Evolutionary conservation across 2,329 filamentous ascomycete species (phyloP).

Genomic region (Aspergillus neoniger): DNA sequence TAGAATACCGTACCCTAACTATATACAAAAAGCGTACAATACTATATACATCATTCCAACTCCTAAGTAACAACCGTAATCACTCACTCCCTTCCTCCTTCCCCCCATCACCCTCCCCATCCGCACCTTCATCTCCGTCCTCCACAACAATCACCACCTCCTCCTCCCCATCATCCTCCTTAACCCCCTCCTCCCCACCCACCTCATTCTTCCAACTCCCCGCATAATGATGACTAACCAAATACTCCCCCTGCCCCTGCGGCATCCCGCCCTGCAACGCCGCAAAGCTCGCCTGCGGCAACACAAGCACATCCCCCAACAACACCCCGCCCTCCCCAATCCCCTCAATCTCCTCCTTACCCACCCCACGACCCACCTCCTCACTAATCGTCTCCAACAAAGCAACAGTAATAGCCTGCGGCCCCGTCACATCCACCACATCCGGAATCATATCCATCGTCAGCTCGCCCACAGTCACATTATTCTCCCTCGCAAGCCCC

Average conservation of each 20-base stretch:
- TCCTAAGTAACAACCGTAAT: not conserved
- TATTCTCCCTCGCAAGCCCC: conserved; percentile 1
- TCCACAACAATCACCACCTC: not conserved
- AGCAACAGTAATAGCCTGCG: conserved; percentile 19
- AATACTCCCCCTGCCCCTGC: conserved; percentile 15
- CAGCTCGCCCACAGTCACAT: conserved; percentile 8
- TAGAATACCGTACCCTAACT: not conserved
- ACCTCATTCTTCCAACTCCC: conserved; percentile 19
- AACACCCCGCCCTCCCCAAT: conserved; percentile 11
- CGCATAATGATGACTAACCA: conserved; percentile 18
- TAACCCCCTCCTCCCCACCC: conserved; percentile 8
- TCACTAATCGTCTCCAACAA: conserved; percentile 11
- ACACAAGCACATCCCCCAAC: conserved; percentile 15
- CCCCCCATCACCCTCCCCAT: too few relatives aligned
- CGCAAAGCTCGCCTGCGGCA: conserved; percentile 18
- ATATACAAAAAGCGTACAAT: not conserved
- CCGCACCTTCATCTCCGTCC: too few relatives aligned
- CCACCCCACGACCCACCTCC: not conserved
- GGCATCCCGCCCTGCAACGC: conserved; percentile 14
- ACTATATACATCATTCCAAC: not conserved
- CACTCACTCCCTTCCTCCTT: not conserved
- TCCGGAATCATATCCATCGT: conserved; percentile 17
- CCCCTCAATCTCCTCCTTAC: not conserved
- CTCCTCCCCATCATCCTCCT: too few relatives aligned
- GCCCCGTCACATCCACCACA: conserved; percentile 15